Evolutionary conservation across 768 basidiomycete genomes (phyloP).

Genomic region (Kwoniella heveanensis): DNA sequence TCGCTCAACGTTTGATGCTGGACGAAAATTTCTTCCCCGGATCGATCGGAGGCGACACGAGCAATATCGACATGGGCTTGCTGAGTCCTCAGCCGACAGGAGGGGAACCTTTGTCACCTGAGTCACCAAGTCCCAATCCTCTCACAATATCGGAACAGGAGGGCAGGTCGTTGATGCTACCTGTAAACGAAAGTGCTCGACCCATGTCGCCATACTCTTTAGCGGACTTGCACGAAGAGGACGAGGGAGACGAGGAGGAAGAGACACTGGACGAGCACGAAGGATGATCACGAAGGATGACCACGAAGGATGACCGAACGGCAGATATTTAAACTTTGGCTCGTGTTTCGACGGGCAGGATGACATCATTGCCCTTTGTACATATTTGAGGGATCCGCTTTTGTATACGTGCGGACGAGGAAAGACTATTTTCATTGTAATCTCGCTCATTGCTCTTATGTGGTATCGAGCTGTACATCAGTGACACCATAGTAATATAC

Average conservation of each 20-base stretch:
- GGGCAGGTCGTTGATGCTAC: constrained; percentile 1
- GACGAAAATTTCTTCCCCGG: constrained; percentile 29
- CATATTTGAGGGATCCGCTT: too few relatives aligned
- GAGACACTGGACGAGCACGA: background rate
- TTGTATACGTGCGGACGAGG: too few relatives aligned
- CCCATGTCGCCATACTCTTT: background rate
- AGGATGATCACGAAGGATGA: constrained; percentile 5
- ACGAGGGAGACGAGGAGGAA: constrained; percentile 6
- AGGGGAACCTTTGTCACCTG: constrained; percentile 10
- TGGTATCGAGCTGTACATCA: background rate
- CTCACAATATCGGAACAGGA: constrained; percentile 9
- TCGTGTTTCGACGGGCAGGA: too few relatives aligned
- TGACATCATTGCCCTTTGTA: too few relatives aligned
- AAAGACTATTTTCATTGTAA: background rate
- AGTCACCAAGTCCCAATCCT: constrained; percentile 28
- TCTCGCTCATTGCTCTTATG: background rate
- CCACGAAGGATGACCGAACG: too few relatives aligned
- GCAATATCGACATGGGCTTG: constrained; percentile 1
- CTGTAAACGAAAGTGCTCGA: background rate
- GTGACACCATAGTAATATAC: background rate
- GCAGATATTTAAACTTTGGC: too few relatives aligned
- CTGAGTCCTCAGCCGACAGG: constrained; percentile 19
- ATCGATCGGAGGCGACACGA: background rate
- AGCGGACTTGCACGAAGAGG: background rate
- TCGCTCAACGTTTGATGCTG: constrained; percentile 40